Conservation (phyloP, 352 stramenopile species). For the Phytophthora sp. region DNA sequence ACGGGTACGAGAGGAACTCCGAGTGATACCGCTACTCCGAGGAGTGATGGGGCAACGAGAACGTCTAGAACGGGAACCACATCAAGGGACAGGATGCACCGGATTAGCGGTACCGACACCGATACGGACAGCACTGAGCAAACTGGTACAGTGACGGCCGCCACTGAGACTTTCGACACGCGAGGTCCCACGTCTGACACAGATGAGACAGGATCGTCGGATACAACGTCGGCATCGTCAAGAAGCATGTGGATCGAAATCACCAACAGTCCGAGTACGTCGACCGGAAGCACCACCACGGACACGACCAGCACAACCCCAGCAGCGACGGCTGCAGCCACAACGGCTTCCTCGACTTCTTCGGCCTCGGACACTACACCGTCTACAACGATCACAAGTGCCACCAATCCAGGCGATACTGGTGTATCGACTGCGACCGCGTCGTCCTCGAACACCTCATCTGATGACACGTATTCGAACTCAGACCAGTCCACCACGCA, state of each 20-base stretch:
- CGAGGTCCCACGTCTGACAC: slow-evolving; percentile 12
- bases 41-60: not conserved
- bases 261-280: slow-evolving; percentile 27
- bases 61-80: not conserved
- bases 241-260: slow-evolving; percentile 29
- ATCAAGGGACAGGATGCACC: not conserved
- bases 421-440: slow-evolving; percentile 21
- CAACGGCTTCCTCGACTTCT: not conserved
- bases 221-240: slow-evolving; percentile 16
- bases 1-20: slow-evolving; percentile 6
- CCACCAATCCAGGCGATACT: slow-evolving; percentile 22
- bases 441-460: slow-evolving; percentile 23
- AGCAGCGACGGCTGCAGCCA: not conserved
- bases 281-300: slow-evolving; percentile 13
- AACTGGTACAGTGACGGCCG: slow-evolving; percentile 1
- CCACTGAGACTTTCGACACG: not conserved
- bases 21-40: slow-evolving; percentile 7
- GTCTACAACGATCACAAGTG: not conserved
- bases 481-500: slow-evolving; percentile 25
- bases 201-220: slow-evolving; percentile 21
- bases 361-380: slow-evolving; percentile 1
- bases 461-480: slow-evolving; percentile 26
- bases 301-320: slow-evolving; percentile 8
- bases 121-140: not conserved
- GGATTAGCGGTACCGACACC: slow-evolving; percentile 7